Evolutionary conservation across 768 basidiomycete species (phyloP), one percentile per base, ranked within the genome.

Genomic region (Macrolepiota dolichaula): DNA sequence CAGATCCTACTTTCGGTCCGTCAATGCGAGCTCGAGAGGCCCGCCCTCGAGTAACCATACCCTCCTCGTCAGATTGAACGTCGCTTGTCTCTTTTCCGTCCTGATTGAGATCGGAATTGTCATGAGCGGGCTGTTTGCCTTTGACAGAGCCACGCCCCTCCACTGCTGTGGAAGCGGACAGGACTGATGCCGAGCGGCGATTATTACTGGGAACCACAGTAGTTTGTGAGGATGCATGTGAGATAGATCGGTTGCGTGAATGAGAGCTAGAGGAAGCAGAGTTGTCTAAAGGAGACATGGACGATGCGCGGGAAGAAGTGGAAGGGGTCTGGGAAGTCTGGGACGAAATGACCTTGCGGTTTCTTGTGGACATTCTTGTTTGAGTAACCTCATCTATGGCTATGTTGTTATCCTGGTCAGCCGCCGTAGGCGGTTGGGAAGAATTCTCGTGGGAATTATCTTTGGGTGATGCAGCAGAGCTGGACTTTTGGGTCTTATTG

Each of bases 11-110:
- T 50, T 61, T 61, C 32, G 25, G 49, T 24, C 25, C 7, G 13
- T 61, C 59, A 5, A 61, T 53, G 46, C 59, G 59, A 55, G 52
- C 53, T 12, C 59, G 59, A 47, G 59, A 61, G 29, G 70, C 72
- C 55, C 77, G 71, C 35, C 76, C 73, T 32, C 77, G 76, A 62
- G 77, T 79, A 24, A 75, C 68, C 71, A 76, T 76, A 4, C 73
- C 73, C 58, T 72, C 70, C 51, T 65, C 71, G 47, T 70, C 65
- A 27, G 69, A 64, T 58, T 66, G 46, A 53, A 62, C 63, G 56
- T 65, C 64, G 46, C 54, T 37, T 15, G 27, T 51, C 13, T 63
- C 54, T 24, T 61, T 50, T 51, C 59, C 19, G 49, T 57, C 46
- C 58, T 66, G 53, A 44, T 51, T 40, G 58, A 65, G 55, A 47